Base-by-base conservation (phyloP, 2,329 filamentous ascomycete genomes). In the Trichoderma sp. region DNA sequence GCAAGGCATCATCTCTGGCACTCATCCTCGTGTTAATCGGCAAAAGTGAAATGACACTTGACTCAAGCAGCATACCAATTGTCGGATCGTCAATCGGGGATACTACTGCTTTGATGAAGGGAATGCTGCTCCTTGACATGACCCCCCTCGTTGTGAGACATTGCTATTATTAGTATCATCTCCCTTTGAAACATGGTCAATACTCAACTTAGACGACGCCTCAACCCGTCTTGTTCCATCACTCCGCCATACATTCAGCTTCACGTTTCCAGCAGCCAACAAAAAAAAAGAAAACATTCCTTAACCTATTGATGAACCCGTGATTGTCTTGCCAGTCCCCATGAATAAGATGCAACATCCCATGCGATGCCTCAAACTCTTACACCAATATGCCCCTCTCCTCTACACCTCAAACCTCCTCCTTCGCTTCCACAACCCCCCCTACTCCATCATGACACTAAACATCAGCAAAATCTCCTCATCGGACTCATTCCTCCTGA, bases 401-500 rank as follows among this genome's bases (percentile, higher is more conserved):
- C 52, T 54, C 8, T 19, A 19, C 6, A 32, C 54, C 7, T 35
- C 52, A n/a, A 17, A 15, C 17, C 12, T 9, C 3, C 19, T 37
- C 15, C 9, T 17, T 15, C n/a, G 25, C n/a, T 15, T 35, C 25
- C 1, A 7, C 5, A 19, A 35, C 7, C 12, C 32, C 13, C 25
- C 7, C 12, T 19, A 13, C 25, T 19, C 39, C 54, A 70, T 50
- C 73, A 91, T 91, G 89, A 84, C 89, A 39, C 78, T 91, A 72
- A 86, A 84, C 22, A 71, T 91, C 70, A 86, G 87, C 76, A 85
- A 88, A 68, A 81, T 91, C 66, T 90, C 90, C 75, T 84, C 82
- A 60, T 88, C 90, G 74, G 84, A 87, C 39, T 88, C 87, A 3
- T 90, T 91, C 75, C 82, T 90, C 39, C 81, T 91, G 53, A 86